These are phyloP conservation scores for Tolypocladium cylindrosporum DNA, from an alignment of 2,329 filamentous ascomycete species.

Conservation along the genomic window DNA sequence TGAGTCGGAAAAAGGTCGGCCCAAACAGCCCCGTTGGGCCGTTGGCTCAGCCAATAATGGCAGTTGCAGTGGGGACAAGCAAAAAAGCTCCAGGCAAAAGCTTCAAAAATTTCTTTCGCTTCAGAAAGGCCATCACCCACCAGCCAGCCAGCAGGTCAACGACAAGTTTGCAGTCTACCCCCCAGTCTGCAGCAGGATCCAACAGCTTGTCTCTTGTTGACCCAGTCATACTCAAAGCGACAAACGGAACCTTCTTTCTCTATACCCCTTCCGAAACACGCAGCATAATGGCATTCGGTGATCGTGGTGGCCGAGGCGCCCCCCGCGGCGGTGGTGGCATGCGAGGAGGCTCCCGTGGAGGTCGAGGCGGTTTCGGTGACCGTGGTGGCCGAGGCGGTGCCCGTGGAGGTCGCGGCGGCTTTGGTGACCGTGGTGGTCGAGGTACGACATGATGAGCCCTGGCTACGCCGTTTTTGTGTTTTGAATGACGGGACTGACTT, in stretches of 20 bases:
- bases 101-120: slow-evolving; percentile 29
- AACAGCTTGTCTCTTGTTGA: not conserved
- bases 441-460: slow-evolving; percentile 14
- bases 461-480: slow-evolving; percentile 4
- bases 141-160: not conserved
- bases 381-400: slow-evolving; percentile 25
- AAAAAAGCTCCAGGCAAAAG: slow-evolving; percentile 14
- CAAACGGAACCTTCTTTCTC: slow-evolving; percentile 5
- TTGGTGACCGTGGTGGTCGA: slow-evolving; percentile 25
- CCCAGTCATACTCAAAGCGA: not conserved
- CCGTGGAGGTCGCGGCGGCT: slow-evolving; percentile 11
- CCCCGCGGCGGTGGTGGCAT: slow-evolving; percentile 3
- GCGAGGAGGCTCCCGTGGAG: slow-evolving; percentile 14
- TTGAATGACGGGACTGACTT: slow-evolving; percentile 16
- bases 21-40: not conserved
- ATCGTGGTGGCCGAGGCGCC: slow-evolving; percentile 5
- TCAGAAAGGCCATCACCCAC: slow-evolving; percentile 4
- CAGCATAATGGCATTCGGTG: slow-evolving; percentile 18
- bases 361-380: slow-evolving; percentile 19
- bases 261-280: slow-evolving; percentile 6
- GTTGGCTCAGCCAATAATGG: slow-evolving; percentile 6
- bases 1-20: slow-evolving; percentile 8
- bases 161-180: not conserved
- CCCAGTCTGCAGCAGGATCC: not conserved
- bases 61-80: slow-evolving; percentile 4